These are phyloP conservation scores for Tarenaya hassleriana DNA, from an alignment of 345 rosid species.

Conservation along the genomic window DNA sequence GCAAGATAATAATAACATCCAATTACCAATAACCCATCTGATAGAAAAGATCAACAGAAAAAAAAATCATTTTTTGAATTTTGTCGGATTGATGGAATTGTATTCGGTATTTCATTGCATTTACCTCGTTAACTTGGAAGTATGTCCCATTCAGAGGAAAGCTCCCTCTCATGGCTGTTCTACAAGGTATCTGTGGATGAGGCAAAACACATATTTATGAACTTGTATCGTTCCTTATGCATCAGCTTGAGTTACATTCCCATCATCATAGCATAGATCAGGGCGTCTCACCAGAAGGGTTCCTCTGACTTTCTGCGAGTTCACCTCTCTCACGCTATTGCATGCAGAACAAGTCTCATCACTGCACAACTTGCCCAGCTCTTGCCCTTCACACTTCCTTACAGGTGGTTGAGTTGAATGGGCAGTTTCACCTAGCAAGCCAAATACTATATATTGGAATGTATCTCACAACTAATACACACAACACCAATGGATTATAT, in stretches of 20 bases:
- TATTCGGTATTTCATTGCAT: conserved; percentile 3
- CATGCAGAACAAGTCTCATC: conserved; percentile 69
- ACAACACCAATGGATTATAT: neutral
- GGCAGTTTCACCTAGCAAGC: conserved; percentile 75
- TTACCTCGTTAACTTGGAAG: conserved; percentile 92
- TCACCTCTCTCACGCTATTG: conserved; percentile 59
- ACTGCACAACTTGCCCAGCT: conserved; percentile 48
- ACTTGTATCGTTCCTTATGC: conserved; percentile 9
- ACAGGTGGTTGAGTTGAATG: conserved; percentile 55
- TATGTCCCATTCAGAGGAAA: conserved; percentile 92
- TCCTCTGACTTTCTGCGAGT: conserved; percentile 73
- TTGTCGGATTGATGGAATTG: neutral
- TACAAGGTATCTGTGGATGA: conserved; percentile 70
- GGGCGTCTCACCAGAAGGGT: conserved; percentile 64
- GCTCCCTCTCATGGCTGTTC: conserved; percentile 95
- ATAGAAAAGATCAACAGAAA: neutral
- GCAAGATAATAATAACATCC: conserved; percentile 27
- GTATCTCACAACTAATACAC: neutral
- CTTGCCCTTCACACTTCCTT: conserved; percentile 42
- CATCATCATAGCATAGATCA: conserved; percentile 13
- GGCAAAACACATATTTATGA: conserved; percentile 16
- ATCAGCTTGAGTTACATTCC: neutral
- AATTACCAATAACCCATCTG: neutral
- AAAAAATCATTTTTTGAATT: neutral
- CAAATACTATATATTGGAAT: conserved; percentile 11